Evolutionary conservation across 345 rosid species (phyloP).

Genomic region (Arabis hirsuta): DNA sequence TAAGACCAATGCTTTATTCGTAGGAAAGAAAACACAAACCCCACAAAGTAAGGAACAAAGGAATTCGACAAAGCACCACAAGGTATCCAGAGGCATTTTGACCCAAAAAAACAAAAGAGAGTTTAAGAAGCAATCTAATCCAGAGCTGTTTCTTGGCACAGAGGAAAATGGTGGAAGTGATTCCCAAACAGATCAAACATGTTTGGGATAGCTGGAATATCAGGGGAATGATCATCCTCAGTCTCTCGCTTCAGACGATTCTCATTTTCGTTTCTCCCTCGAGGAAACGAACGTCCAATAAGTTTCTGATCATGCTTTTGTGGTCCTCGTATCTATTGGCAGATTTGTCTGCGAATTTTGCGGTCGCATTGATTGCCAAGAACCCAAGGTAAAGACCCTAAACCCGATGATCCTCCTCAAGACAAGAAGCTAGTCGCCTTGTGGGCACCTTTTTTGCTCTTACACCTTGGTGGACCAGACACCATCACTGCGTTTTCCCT

Average conservation of each 20-base stretch:
- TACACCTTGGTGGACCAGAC: slow-evolving; percentile 55
- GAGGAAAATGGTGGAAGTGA: slow-evolving; percentile 43
- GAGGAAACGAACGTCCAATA: slow-evolving; percentile 47
- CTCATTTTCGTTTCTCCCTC: slow-evolving; percentile 52
- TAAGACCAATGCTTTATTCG: not conserved
- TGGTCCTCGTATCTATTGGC: slow-evolving; percentile 65
- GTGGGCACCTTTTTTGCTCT: slow-evolving; percentile 51
- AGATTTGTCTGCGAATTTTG: slow-evolving; percentile 58
- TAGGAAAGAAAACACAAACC: not conserved
- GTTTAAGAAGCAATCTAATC: not conserved
- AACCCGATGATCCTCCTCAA: not conserved
- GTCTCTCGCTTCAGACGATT: slow-evolving; percentile 54
- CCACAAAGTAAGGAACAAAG: not conserved
- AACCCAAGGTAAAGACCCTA: slow-evolving; percentile 31
- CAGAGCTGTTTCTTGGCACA: no score
- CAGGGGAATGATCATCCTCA: slow-evolving; percentile 53
- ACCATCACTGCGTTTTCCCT: slow-evolving; percentile 48
- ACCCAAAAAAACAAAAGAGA: not conserved
- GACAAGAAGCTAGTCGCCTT: slow-evolving; percentile 33
- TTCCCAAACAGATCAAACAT: slow-evolving; percentile 39
- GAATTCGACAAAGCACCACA: no score
- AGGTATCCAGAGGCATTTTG: not conserved
- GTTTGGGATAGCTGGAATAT: slow-evolving; percentile 58
- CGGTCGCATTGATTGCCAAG: slow-evolving; percentile 54
- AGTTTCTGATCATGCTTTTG: slow-evolving; percentile 35